Evolutionary conservation across 2,329 filamentous ascomycete species (phyloP), one percentile per base, ranked within the genome.

Genomic region (Aspergillus sp.): DNA sequence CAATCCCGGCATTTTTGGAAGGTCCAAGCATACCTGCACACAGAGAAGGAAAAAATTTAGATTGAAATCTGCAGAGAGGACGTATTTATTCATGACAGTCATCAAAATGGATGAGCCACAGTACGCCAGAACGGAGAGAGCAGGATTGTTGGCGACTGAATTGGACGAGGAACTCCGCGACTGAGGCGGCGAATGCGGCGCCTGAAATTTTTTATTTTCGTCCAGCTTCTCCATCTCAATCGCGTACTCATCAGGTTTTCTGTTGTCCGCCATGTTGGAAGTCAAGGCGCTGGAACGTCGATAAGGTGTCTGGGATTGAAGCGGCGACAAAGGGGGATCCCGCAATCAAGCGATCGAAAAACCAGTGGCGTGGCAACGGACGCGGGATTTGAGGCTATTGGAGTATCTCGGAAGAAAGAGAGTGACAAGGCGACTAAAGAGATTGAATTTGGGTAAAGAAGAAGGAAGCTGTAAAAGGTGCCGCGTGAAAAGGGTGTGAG

Each of bases 71-170:
- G 84, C 83, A 7, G 91, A 97, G 47, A 99, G 86, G 62, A 97
- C 93, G 75, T 96, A 99, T 83, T 99, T 99, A 81, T 99, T 99
- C 75, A 96, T 95, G n/a, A 97, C 90, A 7, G 95, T 99, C 95
- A 99, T 99, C 75, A 93, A 85, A 73, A 99, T 99, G n/a, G 93
- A 97, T 53, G 93, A 91, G 69, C 89, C 82, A 77, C 95, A 99
- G 82, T 99, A 99, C 49, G 90, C 86, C 64, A 96, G 73, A 68
- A 99, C 90, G 20, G 93, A 92, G 48, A 95, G 74, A 46, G 85
- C 80, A 15, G 92, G 90, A 75, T 86, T 95, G 77, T 92, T 91
- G 68, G 88, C 84, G 61, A 91, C 73, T 67, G 80, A 74, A 58
- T 74, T 75, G 44, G 77, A 62, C 51, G 68, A 59, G 33, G 68